These are phyloP conservation scores for Nymphaea colorata DNA, from an alignment of 164 flowering plant genomes.

Conservation along the genomic window DNA sequence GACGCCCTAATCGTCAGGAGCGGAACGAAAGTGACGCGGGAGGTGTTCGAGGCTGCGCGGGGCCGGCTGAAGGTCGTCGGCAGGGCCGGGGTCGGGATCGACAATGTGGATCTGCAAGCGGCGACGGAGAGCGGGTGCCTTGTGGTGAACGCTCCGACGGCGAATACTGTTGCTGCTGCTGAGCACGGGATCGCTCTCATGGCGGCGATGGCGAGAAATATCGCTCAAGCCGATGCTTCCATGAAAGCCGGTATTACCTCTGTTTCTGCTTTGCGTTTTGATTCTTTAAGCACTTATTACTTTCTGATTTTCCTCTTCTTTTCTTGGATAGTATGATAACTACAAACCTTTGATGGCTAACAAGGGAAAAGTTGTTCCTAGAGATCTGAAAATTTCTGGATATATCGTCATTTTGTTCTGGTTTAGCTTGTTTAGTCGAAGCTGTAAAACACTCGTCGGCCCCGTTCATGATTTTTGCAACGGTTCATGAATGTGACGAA, in stretches of 20 bases:
- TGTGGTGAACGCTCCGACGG: constrained; percentile 94
- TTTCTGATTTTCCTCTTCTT: background rate
- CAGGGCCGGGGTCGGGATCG: constrained; percentile 94
- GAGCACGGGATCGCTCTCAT: constrained; percentile 93
- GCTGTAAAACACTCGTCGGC: no score
- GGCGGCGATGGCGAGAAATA: constrained; percentile 72
- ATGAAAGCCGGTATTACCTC: constrained; percentile 57
- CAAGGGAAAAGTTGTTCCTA: background rate
- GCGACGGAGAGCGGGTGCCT: constrained; percentile 88
- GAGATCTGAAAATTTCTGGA: no score
- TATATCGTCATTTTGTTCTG: no score
- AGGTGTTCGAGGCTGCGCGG: constrained; percentile 67
- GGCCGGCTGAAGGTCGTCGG: constrained; percentile 89
- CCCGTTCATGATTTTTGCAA: no score
- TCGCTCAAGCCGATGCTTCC: constrained; percentile 85
- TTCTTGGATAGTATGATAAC: no score
- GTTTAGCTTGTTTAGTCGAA: no score
- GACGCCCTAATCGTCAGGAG: constrained; percentile 92
- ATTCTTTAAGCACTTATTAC: background rate
- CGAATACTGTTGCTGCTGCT: constrained; percentile 89
- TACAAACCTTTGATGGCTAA: no score
- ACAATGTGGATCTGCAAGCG: constrained; percentile 89
- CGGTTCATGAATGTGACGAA: no score
- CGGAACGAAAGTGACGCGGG: constrained; percentile 74
- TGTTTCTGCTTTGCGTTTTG: background rate